phyloP scores from a whole-genome alignment of 2,329 filamentous ascomycete genomes.

The Botrytis hyacinthi region DNA sequence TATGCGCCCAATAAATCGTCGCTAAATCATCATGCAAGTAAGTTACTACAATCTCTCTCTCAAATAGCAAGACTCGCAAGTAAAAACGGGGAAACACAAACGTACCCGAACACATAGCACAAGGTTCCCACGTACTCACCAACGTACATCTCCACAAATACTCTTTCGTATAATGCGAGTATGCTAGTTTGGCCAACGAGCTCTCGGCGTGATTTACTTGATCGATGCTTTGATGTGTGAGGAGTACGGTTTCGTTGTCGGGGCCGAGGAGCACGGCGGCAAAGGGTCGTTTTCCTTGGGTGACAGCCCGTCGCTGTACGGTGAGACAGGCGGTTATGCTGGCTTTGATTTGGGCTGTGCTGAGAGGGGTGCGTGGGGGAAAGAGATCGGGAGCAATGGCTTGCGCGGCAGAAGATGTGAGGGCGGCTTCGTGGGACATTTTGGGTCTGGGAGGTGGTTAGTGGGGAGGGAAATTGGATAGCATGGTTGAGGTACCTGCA shows the following conservation, averaged over 20 bases:
- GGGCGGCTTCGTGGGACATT: conserved; percentile 34
- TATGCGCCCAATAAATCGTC: conserved; percentile 52
- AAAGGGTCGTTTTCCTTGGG: conserved; percentile 50
- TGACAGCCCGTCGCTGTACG: conserved; percentile 46
- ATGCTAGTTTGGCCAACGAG: conserved; percentile 49
- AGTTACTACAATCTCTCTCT: neutral
- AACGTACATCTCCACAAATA: conserved; percentile 51
- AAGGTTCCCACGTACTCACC: conserved; percentile 55
- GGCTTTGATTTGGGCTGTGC: conserved; percentile 42
- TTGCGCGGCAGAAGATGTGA: conserved; percentile 31
- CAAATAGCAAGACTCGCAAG: neutral
- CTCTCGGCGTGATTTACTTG: conserved; percentile 53
- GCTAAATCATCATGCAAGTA: conserved; percentile 26
- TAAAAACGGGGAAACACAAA: conserved; percentile 27
- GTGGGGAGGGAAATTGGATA: neutral
- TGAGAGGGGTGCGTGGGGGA: conserved; percentile 41
- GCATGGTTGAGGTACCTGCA: conserved; percentile 26
- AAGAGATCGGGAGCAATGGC: conserved; percentile 38
- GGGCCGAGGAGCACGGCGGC: conserved; percentile 49
- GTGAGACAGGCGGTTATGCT: conserved; percentile 43
- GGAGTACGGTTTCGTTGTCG: conserved; percentile 49
- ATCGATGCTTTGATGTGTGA: conserved; percentile 50
- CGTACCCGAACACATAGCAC: conserved; percentile 49
- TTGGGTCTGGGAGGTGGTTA: conserved; percentile 1
- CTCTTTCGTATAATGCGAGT: conserved; percentile 47